Percentiles rank a stretch among this genome's conserved stretches.
Evolutionary conservation across 768 basidiomycete species (phyloP).

Genomic region (Phlebiopsis flavidoalba): DNA sequence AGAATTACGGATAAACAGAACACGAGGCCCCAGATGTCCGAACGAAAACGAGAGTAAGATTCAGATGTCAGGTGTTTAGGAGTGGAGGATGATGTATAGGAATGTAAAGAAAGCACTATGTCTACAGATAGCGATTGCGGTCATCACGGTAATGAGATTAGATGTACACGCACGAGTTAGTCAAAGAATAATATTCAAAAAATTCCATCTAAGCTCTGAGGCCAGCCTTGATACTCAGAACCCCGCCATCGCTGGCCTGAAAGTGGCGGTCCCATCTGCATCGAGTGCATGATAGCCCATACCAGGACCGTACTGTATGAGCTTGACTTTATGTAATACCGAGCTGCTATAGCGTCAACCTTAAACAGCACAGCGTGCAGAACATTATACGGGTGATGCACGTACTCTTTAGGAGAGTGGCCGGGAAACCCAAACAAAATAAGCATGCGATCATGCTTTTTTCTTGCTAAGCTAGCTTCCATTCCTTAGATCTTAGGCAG

Average conservation of each 20-base stretch:
- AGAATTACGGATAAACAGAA: not conserved
- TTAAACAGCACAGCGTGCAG: not conserved
- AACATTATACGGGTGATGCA: constrained; percentile 17
- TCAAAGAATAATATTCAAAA: not conserved
- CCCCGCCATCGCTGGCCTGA: constrained; percentile 20
- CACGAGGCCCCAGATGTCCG: not conserved
- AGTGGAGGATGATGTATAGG: not conserved
- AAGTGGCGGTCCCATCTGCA: constrained; percentile 24
- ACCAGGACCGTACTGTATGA: constrained; percentile 30
- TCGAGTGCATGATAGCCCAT: constrained; percentile 27
- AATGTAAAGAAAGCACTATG: not conserved
- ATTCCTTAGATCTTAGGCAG: constrained; percentile 35
- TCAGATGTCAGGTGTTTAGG: not conserved
- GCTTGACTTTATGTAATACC: too few species aligned
- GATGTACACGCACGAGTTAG: not conserved
- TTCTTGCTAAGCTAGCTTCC: constrained; percentile 57
- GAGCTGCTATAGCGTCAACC: too few species aligned
- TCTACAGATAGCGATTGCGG: not conserved
- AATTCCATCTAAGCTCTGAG: constrained; percentile 11
- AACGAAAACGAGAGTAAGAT: not conserved
- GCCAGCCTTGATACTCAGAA: constrained; percentile 20
- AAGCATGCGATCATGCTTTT: constrained; percentile 85
- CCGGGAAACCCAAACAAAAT: constrained; percentile 84
- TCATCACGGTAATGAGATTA: not conserved
- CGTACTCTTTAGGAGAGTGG: constrained; percentile 74